These are phyloP conservation scores for Vigna reflexopilosa DNA, from an alignment of 306 rosid species.

Conservation along the genomic window DNA sequence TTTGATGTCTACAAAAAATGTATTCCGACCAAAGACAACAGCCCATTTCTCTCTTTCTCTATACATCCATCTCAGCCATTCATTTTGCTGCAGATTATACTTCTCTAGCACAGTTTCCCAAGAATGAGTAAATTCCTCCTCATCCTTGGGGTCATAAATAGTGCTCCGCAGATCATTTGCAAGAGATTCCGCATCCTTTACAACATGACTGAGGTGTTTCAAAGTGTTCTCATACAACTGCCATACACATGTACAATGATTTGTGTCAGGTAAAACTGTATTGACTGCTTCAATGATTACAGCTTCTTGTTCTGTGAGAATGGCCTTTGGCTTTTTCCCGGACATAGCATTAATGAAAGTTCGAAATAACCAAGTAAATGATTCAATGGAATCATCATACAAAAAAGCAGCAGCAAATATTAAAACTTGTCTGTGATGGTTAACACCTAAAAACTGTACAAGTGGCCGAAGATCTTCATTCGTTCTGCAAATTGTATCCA, in stretches of 20 bases:
- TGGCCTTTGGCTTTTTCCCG: slow-evolving; percentile 67
- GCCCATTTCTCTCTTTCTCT: slow-evolving; percentile 74
- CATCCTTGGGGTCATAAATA: slow-evolving; percentile 63
- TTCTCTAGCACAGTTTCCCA: slow-evolving; percentile 67
- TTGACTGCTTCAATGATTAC: slow-evolving; percentile 62
- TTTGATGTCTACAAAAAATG: slow-evolving; percentile 59
- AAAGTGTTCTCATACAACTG: slow-evolving; percentile 66
- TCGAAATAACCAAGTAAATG: slow-evolving; percentile 63
- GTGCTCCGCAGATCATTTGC: slow-evolving; percentile 62
- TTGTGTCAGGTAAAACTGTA: slow-evolving; percentile 59
- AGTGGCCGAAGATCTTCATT: slow-evolving; percentile 54
- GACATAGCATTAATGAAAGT: slow-evolving; percentile 62
- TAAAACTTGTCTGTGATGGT: slow-evolving; percentile 64
- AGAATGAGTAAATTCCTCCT: slow-evolving; percentile 56
- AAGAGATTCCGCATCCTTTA: slow-evolving; percentile 57
- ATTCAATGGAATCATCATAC: slow-evolving; percentile 60
- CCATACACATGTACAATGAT: slow-evolving; percentile 60
- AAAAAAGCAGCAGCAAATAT: slow-evolving; percentile 67
- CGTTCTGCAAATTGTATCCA: slow-evolving; percentile 59
- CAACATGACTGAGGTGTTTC: slow-evolving; percentile 57
- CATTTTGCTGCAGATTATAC: slow-evolving; percentile 62
- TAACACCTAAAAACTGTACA: slow-evolving; percentile 69
- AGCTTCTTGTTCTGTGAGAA: slow-evolving; percentile 69
- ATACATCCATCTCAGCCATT: slow-evolving; percentile 79
- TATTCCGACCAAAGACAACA: slow-evolving; percentile 58